A percentile compares a stretch with the other conserved stretches of the same genome.
These are phyloP conservation scores for Lagenaria siceraria DNA, from an alignment of 306 rosid genomes.

Conservation along the genomic window DNA sequence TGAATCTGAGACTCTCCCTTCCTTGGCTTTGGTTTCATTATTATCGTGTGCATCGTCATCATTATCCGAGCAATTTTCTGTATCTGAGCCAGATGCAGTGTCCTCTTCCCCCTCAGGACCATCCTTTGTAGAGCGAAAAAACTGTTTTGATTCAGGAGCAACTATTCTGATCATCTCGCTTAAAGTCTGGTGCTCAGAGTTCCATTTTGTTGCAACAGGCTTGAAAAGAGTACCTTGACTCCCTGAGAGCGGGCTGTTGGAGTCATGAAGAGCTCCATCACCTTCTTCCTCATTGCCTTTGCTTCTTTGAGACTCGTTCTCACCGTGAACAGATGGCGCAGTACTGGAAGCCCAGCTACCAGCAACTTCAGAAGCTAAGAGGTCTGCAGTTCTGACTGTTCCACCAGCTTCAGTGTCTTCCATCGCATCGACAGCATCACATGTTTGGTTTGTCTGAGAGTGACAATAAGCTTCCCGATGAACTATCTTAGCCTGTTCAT, in stretches of 20 bases:
- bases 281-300: slow-evolving; percentile 36
- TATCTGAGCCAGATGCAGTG: slow-evolving; percentile 36
- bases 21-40: slow-evolving; percentile 15
- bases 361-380: slow-evolving; percentile 75
- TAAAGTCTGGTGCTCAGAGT: slow-evolving; percentile 48
- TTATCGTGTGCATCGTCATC: slow-evolving; percentile 19
- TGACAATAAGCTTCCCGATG: slow-evolving; percentile 26
- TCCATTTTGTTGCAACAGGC: slow-evolving; percentile 22
- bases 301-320: slow-evolving; percentile 50
- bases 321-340: slow-evolving; percentile 64
- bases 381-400: slow-evolving; percentile 58
- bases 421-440: slow-evolving; percentile 26
- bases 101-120: slow-evolving; percentile 18
- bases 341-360: slow-evolving; percentile 95
- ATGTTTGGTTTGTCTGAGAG: slow-evolving; percentile 34
- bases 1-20: slow-evolving; percentile 44
- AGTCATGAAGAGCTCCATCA: slow-evolving; percentile 34
- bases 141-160: slow-evolving; percentile 69
- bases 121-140: slow-evolving; percentile 27
- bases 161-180: slow-evolving; percentile 85
- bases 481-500: slow-evolving; percentile 33
- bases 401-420: slow-evolving; percentile 60
- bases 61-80: slow-evolving; percentile 32
- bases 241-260: slow-evolving; percentile 39
- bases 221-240: slow-evolving; percentile 40